Evolutionary conservation across 179 eudicot species (phyloP), one percentile per base, ranked within the genome.

Genomic region (Drosera spatulata): DNA sequence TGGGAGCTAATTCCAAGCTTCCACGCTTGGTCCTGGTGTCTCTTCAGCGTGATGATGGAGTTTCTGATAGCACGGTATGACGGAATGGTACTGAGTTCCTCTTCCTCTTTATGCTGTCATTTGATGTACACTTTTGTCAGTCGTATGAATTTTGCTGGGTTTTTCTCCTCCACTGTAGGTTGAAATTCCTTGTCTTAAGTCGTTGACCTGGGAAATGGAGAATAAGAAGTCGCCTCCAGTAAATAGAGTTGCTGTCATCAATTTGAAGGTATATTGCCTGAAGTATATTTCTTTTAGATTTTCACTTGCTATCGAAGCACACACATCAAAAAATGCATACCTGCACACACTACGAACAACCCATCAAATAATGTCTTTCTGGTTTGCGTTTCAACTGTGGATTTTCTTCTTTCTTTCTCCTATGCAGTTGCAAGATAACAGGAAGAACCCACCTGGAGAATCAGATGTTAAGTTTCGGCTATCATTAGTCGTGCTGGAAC

Each of bases 201-300:
- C 88, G 64, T 85, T 85, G 91, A 87, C 88, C 53, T 87, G 91
- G 95, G 83, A 62, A 46, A 87, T 82, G 86, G 88, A 87, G 79
- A 78, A 80, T 49, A 87, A 89, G 79, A 71, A 86, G 49, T 74
- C 75, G 49, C 52, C 72, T 56, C 69, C 77, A 6, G 65, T 65
- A 38, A 66, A 63, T 14, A 74, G 73, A 64, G 69, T 73, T 63
- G 77, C 80, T 63, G 74, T 74, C 54, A 72, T 68, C 46, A 63
- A 73, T 69, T 71, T 79, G 58, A 66, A 77, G 81, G 81, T 68
- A 74, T 43, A 72, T 63, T 6, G 44, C 58, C 57, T 50, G 22
- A 43, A 41, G 33, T 51, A 22, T 61, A 12, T 40, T 6, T 10
- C 33, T 61, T 50, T 41, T 43, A 58, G 59, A 40, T 22, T 14